These are phyloP conservation scores for Choanephora cucurbitarum DNA, from an alignment of 371 early-diverging fungal species.

Conservation along the genomic window DNA sequence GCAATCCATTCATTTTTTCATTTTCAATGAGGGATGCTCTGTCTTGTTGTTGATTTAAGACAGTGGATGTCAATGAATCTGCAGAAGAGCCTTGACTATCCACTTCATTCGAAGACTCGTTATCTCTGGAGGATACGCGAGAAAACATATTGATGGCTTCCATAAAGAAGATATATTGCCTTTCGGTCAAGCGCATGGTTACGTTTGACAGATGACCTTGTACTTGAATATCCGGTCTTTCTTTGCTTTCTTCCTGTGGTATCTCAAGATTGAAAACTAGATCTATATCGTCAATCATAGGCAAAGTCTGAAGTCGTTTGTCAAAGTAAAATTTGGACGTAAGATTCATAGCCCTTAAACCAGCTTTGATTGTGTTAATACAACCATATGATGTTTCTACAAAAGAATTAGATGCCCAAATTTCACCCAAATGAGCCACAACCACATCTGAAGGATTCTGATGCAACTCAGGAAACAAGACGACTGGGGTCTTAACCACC, in stretches of 20 bases:
- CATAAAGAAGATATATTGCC: conserved; percentile 84
- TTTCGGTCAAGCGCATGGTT: conserved; percentile 76
- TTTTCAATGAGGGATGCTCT: conserved; percentile 1
- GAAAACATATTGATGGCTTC: conserved; percentile 61
- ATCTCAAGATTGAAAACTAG: conserved; percentile 65
- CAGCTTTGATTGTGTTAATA: conserved; percentile 66
- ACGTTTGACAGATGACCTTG: conserved; percentile 71
- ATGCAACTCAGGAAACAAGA: conserved; percentile 79
- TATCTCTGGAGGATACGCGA: conserved; percentile 27
- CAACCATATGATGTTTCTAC: conserved; percentile 38
- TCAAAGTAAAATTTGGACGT: conserved; percentile 53
- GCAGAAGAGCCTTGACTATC: not conserved
- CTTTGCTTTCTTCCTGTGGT: conserved; percentile 21
- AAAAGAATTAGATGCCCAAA: conserved; percentile 82
- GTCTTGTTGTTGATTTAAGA: not conserved
- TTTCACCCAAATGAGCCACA: conserved; percentile 85
- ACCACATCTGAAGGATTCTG: conserved; percentile 55
- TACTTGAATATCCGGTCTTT: conserved; percentile 53
- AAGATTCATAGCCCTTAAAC: conserved; percentile 69
- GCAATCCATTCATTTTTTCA: not conserved
- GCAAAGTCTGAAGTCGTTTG: conserved; percentile 57
- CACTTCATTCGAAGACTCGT: conserved; percentile 2
- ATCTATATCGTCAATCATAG: conserved; percentile 87
- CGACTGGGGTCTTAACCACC: conserved; percentile 84
- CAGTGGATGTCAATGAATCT: not conserved